A percentile compares a stretch with the other conserved stretches of the same genome.
Conservation (phyloP, 495 filamentous ascomycete species). For the Stereocaulon alpinum region DNA sequence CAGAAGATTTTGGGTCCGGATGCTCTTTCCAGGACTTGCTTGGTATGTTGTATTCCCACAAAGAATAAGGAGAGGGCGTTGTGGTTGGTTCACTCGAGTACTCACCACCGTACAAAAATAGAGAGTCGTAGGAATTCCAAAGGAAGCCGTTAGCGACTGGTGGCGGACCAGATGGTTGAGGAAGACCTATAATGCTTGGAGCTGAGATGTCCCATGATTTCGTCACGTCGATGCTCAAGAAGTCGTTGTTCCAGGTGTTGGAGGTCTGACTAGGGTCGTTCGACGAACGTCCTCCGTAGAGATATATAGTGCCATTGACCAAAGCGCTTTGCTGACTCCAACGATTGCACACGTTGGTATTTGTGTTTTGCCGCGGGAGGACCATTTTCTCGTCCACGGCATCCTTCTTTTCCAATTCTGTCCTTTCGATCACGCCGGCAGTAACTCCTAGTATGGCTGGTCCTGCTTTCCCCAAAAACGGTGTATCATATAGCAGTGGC, state of each 20-base stretch:
- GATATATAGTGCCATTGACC: slow-evolving; percentile 62
- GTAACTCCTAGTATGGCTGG: slow-evolving; percentile 18
- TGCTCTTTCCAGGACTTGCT: slow-evolving; percentile 51
- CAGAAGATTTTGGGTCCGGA: slow-evolving; percentile 41
- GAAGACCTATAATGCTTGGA: slow-evolving; percentile 49
- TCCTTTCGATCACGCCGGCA: slow-evolving; percentile 20
- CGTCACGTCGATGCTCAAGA: slow-evolving; percentile 54
- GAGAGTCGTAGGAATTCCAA: slow-evolving; percentile 55
- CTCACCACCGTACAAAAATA: slow-evolving; percentile 64
- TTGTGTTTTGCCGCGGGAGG: slow-evolving; percentile 25
- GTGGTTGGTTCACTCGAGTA: slow-evolving; percentile 49
- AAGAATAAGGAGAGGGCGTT: slow-evolving; percentile 42
- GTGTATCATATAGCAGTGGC: slow-evolving; percentile 19
- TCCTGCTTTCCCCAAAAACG: slow-evolving; percentile 12
- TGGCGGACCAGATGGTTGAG: slow-evolving; percentile 57
- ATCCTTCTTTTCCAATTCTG: not conserved
- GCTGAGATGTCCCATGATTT: slow-evolving; percentile 54
- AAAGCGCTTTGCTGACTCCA: slow-evolving; percentile 61
- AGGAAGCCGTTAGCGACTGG: slow-evolving; percentile 59
- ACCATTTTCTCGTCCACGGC: slow-evolving; percentile 4
- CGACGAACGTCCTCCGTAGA: slow-evolving; percentile 60
- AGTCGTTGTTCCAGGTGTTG: slow-evolving; percentile 63
- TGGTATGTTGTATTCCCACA: slow-evolving; percentile 58
- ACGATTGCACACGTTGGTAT: slow-evolving; percentile 51
- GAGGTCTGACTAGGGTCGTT: slow-evolving; percentile 39